Conservation (phyloP, 1,284 basidiomycete species). For the Melampsora abietis-canadensis region DNA sequence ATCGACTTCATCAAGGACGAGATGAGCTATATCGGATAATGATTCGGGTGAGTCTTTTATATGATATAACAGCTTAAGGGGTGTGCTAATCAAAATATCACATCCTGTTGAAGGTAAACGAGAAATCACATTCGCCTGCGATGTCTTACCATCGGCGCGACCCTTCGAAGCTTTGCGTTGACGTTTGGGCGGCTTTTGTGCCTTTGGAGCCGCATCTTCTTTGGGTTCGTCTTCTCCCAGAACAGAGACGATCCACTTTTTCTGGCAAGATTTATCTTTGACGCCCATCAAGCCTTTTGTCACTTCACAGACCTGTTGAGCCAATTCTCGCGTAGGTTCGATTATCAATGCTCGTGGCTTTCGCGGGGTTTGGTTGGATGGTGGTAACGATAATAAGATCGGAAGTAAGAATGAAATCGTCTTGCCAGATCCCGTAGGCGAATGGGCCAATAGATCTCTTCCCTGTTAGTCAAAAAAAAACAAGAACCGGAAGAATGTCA, state of each 20-base stretch:
- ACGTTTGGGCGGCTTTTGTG: not conserved
- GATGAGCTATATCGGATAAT: constrained; percentile 70
- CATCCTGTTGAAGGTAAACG: constrained; percentile 4
- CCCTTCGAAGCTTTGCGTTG: not conserved
- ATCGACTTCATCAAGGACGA: constrained; percentile 87
- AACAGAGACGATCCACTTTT: not conserved
- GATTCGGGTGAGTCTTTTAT: constrained; percentile 67
- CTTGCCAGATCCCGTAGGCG: constrained; percentile 91
- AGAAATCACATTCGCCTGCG: not conserved
- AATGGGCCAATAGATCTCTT: constrained; percentile 81
- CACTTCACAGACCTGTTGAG: constrained; percentile 5
- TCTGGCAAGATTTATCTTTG: not conserved
- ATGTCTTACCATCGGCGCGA: not conserved
- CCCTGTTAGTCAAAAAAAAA: constrained; percentile 55
- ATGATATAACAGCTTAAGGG: constrained; percentile 70
- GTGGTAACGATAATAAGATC: constrained; percentile 58
- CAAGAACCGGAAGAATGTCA: not conserved
- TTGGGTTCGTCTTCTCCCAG: not conserved
- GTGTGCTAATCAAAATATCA: constrained; percentile 79
- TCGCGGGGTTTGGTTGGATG: not conserved
- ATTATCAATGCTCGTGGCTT: not conserved
- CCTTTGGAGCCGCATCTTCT: not conserved
- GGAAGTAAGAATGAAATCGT: constrained; percentile 85
- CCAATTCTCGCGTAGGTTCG: constrained; percentile 8
- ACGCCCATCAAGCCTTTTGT: not conserved